A percentile compares a stretch with the other conserved stretches of the same genome.
phyloP scores from a whole-genome alignment of 768 basidiomycete genomes.

The Xerocomellus chrysenteron region DNA sequence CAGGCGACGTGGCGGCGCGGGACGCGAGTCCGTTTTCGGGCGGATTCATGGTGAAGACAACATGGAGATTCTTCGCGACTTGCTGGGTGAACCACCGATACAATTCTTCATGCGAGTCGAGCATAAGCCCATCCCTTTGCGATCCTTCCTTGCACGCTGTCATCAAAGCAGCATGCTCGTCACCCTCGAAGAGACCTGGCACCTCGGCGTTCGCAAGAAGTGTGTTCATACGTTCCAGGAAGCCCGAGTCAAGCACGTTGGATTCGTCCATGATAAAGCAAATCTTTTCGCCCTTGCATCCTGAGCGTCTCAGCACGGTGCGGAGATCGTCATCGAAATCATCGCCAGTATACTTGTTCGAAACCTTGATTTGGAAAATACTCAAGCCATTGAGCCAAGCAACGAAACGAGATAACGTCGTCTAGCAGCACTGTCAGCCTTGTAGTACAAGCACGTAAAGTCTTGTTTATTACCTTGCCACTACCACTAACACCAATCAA shows the following conservation, averaged over 20 bases:
- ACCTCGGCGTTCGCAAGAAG: conserved; percentile 99
- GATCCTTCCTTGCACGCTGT: conserved; percentile 99
- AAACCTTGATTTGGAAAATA: conserved; percentile 99
- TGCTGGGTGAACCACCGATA: conserved; percentile 99
- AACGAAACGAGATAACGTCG: conserved; percentile 95
- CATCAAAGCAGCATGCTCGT: conserved; percentile 97
- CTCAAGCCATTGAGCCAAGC: conserved; percentile 99
- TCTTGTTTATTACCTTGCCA: conserved; percentile 72
- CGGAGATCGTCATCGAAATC: conserved; percentile 99
- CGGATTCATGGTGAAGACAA: conserved; percentile 99
- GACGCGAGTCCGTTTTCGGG: conserved; percentile 95
- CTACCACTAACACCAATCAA: conserved; percentile 98
- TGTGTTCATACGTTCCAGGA: conserved; percentile 99
- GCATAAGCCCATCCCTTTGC: conserved; percentile 97
- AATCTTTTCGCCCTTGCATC: conserved; percentile 98
- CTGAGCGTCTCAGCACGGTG: conserved; percentile 89
- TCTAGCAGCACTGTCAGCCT: conserved; percentile 48
- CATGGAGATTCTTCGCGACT: conserved; percentile 96
- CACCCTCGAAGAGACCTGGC: conserved; percentile 99
- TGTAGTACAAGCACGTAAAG: conserved; percentile 1
- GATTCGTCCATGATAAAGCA: conserved; percentile 99
- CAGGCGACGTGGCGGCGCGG: conserved; percentile 95
- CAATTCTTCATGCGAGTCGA: conserved; percentile 96
- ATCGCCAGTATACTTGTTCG: conserved; percentile 97
- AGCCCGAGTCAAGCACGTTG: conserved; percentile 97